A percentile compares a stretch with the other conserved stretches of the same genome.
Conservation (phyloP, 2,329 filamentous ascomycete genomes). For the Herpotrichia juniperi region DNA sequence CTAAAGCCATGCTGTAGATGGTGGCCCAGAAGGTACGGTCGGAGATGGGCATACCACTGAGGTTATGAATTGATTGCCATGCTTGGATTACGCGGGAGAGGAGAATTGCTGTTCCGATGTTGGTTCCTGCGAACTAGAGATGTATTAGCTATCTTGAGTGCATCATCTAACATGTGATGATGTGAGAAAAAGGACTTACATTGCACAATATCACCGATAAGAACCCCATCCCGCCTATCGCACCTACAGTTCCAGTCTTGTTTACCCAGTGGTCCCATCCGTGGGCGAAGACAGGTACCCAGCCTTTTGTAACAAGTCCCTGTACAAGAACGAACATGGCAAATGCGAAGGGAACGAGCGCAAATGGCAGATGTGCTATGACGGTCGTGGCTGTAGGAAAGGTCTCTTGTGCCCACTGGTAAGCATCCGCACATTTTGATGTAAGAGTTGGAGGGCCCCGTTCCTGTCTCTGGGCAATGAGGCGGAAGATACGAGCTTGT, state of each 20-base stretch:
- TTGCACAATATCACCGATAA: slow-evolving; percentile 74
- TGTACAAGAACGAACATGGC: slow-evolving; percentile 79
- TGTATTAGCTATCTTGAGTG: slow-evolving; percentile 1
- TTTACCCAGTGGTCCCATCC: slow-evolving; percentile 77
- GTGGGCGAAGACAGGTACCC: slow-evolving; percentile 74
- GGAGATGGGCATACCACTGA: slow-evolving; percentile 57
- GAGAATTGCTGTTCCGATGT: slow-evolving; percentile 77
- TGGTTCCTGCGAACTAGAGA: slow-evolving; percentile 73
- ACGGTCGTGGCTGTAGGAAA: slow-evolving; percentile 74
- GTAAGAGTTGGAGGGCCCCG: slow-evolving; percentile 56
- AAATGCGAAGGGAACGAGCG: slow-evolving; percentile 73
- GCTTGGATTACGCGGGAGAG: slow-evolving; percentile 72
- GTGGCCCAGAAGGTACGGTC: slow-evolving; percentile 75
- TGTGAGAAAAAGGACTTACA: slow-evolving; percentile 61
- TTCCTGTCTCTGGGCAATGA: not conserved
- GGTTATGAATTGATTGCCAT: slow-evolving; percentile 66
- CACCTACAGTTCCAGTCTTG: slow-evolving; percentile 71
- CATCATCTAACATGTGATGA: slow-evolving; percentile 10
- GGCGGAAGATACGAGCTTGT: not conserved
- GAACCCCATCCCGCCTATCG: slow-evolving; percentile 75
- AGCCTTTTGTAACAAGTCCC: slow-evolving; percentile 73
- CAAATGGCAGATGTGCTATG: slow-evolving; percentile 68
- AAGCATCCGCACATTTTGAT: slow-evolving; percentile 54
- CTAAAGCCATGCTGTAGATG: slow-evolving; percentile 75
- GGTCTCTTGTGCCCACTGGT: slow-evolving; percentile 69